Conservation (phyloP, 2,329 filamentous ascomycete species). For the Paracoccidioides brasiliensis region DNA sequence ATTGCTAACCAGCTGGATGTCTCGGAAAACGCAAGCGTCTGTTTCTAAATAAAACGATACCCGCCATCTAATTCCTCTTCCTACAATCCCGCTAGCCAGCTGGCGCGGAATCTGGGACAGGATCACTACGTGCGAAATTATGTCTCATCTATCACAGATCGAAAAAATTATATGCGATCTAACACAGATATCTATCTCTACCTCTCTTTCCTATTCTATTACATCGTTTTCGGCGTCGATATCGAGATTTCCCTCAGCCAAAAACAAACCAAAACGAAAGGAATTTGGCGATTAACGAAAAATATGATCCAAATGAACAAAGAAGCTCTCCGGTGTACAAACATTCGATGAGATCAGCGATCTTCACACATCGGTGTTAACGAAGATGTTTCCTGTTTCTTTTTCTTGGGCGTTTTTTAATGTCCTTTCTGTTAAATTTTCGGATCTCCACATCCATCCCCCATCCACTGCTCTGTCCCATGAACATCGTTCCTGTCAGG, state of each 20-base stretch:
- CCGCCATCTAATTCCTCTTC: background rate
- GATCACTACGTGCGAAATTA: too few relatives aligned
- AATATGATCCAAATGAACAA: slow-evolving; percentile 1
- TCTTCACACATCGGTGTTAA: background rate
- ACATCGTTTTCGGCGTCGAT: background rate
- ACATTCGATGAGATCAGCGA: slow-evolving; percentile 1
- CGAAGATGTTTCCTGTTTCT: background rate
- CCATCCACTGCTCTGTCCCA: too few relatives aligned
- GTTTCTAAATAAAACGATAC: background rate
- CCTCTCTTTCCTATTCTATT: background rate
- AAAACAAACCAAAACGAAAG: background rate
- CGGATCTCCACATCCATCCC: too few relatives aligned
- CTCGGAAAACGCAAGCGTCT: slow-evolving; percentile 23
- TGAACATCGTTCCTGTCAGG: too few relatives aligned
- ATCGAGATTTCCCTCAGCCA: background rate
- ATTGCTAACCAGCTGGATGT: slow-evolving; percentile 69
- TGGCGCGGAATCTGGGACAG: too few relatives aligned
- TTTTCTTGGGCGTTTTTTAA: background rate
- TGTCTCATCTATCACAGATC: background rate
- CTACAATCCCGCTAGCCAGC: background rate
- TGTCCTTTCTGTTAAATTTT: background rate
- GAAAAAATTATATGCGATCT: background rate
- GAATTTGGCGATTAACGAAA: background rate
- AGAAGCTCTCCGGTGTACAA: background rate
- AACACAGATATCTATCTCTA: background rate